Percentiles rank a stretch among this genome's conserved stretches.
Evolutionary conservation across 352 stramenopile species (phyloP).

Genomic region (Phytophthora brassicae): DNA sequence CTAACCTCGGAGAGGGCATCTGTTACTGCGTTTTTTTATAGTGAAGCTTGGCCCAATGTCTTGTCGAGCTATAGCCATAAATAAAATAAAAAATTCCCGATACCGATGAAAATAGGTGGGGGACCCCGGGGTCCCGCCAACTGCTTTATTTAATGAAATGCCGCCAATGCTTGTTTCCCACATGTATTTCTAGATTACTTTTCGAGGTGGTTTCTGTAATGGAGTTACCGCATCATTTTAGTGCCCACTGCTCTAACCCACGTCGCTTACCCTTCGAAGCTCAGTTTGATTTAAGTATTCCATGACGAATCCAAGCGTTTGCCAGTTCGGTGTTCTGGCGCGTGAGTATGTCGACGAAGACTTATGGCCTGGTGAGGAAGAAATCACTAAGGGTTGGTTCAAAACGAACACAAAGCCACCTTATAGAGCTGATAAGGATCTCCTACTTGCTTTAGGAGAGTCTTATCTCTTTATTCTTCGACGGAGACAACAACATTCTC

Average conservation of each 20-base stretch:
- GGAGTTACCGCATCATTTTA: neutral
- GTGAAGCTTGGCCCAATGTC: no score
- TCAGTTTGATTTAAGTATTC: neutral
- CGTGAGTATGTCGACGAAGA: slow-evolving; percentile 31
- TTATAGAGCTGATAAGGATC: slow-evolving; percentile 30
- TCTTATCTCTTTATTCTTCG: slow-evolving; percentile 24
- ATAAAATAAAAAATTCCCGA: no score
- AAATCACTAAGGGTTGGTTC: slow-evolving; percentile 27
- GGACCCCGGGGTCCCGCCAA: no score
- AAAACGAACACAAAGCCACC: slow-evolving; percentile 22
- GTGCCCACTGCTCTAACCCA: neutral
- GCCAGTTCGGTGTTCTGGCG: slow-evolving; percentile 23
- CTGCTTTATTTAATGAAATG: no score
- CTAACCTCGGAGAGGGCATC: no score
- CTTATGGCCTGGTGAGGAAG: slow-evolving; percentile 21
- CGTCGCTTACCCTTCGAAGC: neutral
- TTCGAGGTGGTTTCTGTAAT: neutral
- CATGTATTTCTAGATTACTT: slow-evolving; percentile 19
- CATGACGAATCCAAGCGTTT: slow-evolving; percentile 18
- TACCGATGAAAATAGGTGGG: no score
- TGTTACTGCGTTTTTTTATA: no score
- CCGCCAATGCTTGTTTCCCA: no score
- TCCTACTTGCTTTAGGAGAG: slow-evolving; percentile 29
- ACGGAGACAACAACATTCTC: slow-evolving; percentile 20
- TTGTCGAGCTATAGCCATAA: no score